Base-by-base conservation (phyloP, 2,329 filamentous ascomycete species). In the Phialocephala sp. region DNA sequence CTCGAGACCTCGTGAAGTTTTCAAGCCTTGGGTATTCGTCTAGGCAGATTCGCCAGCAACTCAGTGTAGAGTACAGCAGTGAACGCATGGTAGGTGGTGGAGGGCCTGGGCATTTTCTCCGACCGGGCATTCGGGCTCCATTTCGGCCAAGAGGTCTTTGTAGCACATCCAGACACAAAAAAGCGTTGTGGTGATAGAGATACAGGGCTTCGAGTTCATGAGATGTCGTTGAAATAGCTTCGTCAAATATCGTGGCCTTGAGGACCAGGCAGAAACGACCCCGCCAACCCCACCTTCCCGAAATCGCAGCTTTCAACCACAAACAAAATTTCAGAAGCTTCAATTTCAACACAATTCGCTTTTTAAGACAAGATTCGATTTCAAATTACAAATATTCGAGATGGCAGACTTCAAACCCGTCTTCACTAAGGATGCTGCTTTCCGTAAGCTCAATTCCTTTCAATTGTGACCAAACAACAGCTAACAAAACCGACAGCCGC, bases 371-470 rank as follows among this genome's bases (percentile, higher is more conserved):
- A 39, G 11, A 45, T 41, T 36, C 32, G 27, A 63, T 22, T 55
- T 56, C 43, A 47, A 14, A 20, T 59, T 50, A 18, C 50, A 62
- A 43, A 35, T 47, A 22, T 50, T 43, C 60, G 74, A 41, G 70
- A 77, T 77, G 76, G 65, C 74, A 62, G 74, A 76, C 8, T 69
- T 75, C 63, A 76, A 75, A 58, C 57, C 70, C 24, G 70, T 77
- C 55, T 77, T 70, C 65, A 73, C 74, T 50, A 73, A 75, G 62
- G 72, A 77, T 70, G 76, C 76, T 68, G 74, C 76, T 63, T 71
- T 71, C 66, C 75, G 75, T 76, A 74, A 70, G 74, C 52, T 58
- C 59, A 39, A 41, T 32, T 32, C 14, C 24, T 47, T 45, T 37
- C 54, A 39, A 57, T 27, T 58, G 27, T 56, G 5, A 15, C 36